These are phyloP conservation scores for Somion occarium DNA, from an alignment of 1,284 basidiomycete species.

Conservation along the genomic window DNA sequence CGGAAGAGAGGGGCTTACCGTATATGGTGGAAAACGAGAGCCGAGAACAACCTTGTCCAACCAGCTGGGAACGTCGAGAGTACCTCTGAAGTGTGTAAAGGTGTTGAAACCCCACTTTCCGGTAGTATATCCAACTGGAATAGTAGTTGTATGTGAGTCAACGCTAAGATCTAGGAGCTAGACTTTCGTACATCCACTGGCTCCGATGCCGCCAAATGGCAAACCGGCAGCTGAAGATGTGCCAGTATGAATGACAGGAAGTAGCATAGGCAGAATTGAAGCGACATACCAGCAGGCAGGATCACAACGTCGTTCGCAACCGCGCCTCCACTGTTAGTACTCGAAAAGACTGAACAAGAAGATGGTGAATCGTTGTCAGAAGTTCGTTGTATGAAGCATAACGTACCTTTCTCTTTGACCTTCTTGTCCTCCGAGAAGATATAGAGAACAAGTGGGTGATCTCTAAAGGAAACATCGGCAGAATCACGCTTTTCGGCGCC, in stretches of 20 bases:
- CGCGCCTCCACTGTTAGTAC: neutral
- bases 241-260: neutral
- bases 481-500: no score
- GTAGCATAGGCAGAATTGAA: neutral
- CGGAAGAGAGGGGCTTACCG: neutral
- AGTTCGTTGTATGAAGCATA: neutral
- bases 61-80: neutral
- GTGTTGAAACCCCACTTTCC: neutral
- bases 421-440: slow-evolving; percentile 51
- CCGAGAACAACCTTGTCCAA: slow-evolving; percentile 1
- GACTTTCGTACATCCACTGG: slow-evolving; percentile 36
- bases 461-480: slow-evolving; percentile 32
- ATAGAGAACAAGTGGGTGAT: slow-evolving; percentile 76
- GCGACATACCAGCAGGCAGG: neutral
- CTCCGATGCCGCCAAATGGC: slow-evolving; percentile 40
- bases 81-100: slow-evolving; percentile 2
- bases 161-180: no score
- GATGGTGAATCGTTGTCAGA: neutral
- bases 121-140: slow-evolving; percentile 1
- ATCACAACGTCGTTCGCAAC: neutral
- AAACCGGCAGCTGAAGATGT: neutral
- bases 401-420: neutral
- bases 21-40: slow-evolving; percentile 1
- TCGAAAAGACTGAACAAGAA: neutral
- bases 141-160: no score